phyloP scores from a whole-genome alignment of 2,329 filamentous ascomycete genomes.

The Hymenoscyphus repandus region DNA sequence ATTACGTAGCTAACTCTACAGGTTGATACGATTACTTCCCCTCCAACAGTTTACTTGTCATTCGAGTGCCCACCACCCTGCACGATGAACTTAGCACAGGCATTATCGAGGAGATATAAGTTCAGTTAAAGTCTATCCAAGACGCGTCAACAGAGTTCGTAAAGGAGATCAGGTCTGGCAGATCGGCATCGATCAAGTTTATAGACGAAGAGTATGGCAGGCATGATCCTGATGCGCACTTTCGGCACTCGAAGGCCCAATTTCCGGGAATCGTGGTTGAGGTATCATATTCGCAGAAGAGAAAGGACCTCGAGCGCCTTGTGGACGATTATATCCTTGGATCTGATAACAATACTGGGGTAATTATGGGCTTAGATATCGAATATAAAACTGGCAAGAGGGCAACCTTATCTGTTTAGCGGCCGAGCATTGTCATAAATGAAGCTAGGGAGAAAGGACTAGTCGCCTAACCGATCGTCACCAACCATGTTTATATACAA shows the following conservation, averaged over 20 bases:
- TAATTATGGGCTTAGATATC: slow-evolving; percentile 32
- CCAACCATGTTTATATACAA: slow-evolving; percentile 17
- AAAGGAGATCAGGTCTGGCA: slow-evolving; percentile 4
- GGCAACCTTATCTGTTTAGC: slow-evolving; percentile 32
- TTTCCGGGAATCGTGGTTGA: slow-evolving; percentile 29
- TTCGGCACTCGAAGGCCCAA: slow-evolving; percentile 19
- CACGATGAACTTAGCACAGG: slow-evolving; percentile 17
- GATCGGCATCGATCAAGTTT: slow-evolving; percentile 11
- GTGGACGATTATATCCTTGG: slow-evolving; percentile 32
- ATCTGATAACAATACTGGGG: slow-evolving; percentile 25
- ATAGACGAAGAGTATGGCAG: slow-evolving; percentile 11
- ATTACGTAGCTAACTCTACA: slow-evolving; percentile 9
- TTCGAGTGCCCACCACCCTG: slow-evolving; percentile 20
- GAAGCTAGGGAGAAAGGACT: slow-evolving; percentile 15
- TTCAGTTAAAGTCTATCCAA: slow-evolving; percentile 9
- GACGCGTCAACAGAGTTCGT: slow-evolving; percentile 10
- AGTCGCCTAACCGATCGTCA: slow-evolving; percentile 9
- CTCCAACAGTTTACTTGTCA: slow-evolving; percentile 9
- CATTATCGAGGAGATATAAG: slow-evolving; percentile 14
- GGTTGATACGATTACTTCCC: slow-evolving; percentile 22
- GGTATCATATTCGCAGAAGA: slow-evolving; percentile 31
- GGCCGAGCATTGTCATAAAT: slow-evolving; percentile 18
- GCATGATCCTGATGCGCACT: slow-evolving; percentile 24
- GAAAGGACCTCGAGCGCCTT: slow-evolving; percentile 24
- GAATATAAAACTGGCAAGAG: slow-evolving; percentile 26